phyloP scores from a whole-genome alignment of 768 basidiomycete genomes.

The Astraeus odoratus region DNA sequence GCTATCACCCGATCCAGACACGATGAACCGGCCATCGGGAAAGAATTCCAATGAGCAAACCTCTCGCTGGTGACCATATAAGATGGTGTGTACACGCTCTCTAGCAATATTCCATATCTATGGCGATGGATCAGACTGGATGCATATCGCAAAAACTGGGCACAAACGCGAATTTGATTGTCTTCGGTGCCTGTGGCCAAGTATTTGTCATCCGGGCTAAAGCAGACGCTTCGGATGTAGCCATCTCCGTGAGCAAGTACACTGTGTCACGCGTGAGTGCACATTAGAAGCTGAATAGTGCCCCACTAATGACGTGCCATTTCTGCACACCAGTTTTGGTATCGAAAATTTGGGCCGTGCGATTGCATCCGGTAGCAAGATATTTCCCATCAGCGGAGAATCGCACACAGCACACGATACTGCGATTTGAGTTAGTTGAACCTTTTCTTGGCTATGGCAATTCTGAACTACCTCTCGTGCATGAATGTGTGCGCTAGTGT shows the following conservation, averaged over 20 bases:
- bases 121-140: conserved; percentile 4
- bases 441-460: background rate
- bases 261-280: conserved; percentile 30
- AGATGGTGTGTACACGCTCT: conserved; percentile 69
- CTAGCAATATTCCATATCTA: conserved; percentile 91
- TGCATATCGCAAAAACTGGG: background rate
- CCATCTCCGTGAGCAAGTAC: conserved; percentile 81
- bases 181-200: conserved; percentile 87
- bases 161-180: conserved; percentile 75
- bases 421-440: conserved; percentile 20
- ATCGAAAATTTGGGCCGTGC: conserved; percentile 93
- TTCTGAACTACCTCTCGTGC: conserved; percentile 70
- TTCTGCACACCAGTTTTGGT: conserved; percentile 80
- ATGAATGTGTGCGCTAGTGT: conserved; percentile 77
- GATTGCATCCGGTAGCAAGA: conserved; percentile 94
- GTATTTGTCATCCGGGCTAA: conserved; percentile 64
- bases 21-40: conserved; percentile 75
- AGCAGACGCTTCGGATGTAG: conserved; percentile 84
- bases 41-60: conserved; percentile 94
- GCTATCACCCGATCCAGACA: conserved; percentile 79
- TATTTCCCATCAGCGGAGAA: conserved; percentile 93
- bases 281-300: conserved; percentile 4
- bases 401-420: conserved; percentile 84
- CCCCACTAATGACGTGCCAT: conserved; percentile 46
- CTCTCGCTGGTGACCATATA: conserved; percentile 87